Base-by-base conservation (phyloP, 1,284 basidiomycete species). In the Puccinia horiana region DNA sequence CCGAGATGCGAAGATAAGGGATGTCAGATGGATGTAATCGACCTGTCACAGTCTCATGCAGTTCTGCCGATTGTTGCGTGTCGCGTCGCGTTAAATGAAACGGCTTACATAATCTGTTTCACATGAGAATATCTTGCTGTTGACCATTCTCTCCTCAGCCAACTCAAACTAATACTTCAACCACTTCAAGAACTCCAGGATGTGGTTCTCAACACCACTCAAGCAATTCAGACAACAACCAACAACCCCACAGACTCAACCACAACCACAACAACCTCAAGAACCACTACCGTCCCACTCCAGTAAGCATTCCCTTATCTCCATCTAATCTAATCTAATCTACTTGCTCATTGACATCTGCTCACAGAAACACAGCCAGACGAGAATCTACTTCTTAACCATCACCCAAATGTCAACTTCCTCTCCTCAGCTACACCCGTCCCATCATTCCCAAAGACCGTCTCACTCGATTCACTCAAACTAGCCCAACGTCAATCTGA, bases 351-450 rank as follows among this genome's bases (percentile, higher is more conserved):
- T n/a, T 54, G 20, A 54, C 23, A 54, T 54, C 52, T 54, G 8
- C 44, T 18, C 49, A 52, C 49, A 52, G 49, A 52, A 52, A 14
- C 49, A 14, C 5, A 52, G 16, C 12, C 23, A 47, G 9, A 47
- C n/a, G n/a, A 67, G 29, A 72, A 72, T 26, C 8, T 72, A 23
- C 14, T 72, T 3, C 69, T 72, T 1, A 20, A 72, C n/a, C 37
- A 49, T 29, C 69, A 72, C n/a, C 69, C 69, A 47, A 72, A 72
- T 42, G n/a, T 72, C 26, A 72, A 72, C 69, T 72, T 72, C 42
- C 42, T 67, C 32, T 40, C 32, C 63, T 37, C 63, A 1, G n/a
- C 63, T 16, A 67, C 63, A 40, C 63, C 63, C n/a, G 37, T 67
- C 63, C 63, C 63, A 67, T 67, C 63, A 16, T 67, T 67, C 63